Percentiles rank a stretch among this genome's conserved stretches.
These are phyloP conservation scores for Pseudophaeomoniella oleicola DNA, from an alignment of 2,329 filamentous ascomycete genomes.

Conservation along the genomic window DNA sequence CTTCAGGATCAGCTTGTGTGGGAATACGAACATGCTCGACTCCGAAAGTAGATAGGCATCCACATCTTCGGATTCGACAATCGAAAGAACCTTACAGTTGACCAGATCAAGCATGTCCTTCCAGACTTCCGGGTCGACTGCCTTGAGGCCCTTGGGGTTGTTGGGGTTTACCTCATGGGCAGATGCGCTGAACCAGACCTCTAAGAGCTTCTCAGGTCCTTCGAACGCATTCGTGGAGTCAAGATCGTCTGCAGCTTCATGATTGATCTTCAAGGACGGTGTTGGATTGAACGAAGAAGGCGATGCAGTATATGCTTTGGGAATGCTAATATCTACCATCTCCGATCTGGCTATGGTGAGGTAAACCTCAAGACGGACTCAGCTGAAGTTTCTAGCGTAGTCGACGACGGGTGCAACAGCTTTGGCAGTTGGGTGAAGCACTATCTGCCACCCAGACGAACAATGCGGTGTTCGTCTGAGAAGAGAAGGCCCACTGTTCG, in stretches of 20 bases:
- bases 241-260: conserved; percentile 79
- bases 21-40: conserved; percentile 99
- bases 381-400: conserved; percentile 4
- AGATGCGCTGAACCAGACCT: conserved; percentile 92
- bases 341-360: conserved; percentile 27
- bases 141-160: conserved; percentile 67
- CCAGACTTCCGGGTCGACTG: conserved; percentile 72
- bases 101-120: conserved; percentile 95
- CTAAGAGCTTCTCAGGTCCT: conserved; percentile 92
- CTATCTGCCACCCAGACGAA: conserved; percentile 97
- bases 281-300: conserved; percentile 62
- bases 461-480: conserved; percentile 84
- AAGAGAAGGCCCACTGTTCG: conserved; percentile 88
- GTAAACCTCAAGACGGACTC: conserved; percentile 7
- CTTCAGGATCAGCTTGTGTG: conserved; percentile 98
- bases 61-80: conserved; percentile 82
- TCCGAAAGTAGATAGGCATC: conserved; percentile 96
- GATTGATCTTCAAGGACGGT: conserved; percentile 90
- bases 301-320: conserved; percentile 68
- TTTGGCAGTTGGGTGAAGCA: conserved; percentile 52
- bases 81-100: conserved; percentile 94
- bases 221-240: conserved; percentile 96
- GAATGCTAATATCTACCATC: conserved; percentile 76
- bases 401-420: conserved; percentile 2
- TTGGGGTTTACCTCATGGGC: conserved; percentile 54